A percentile compares a stretch with the other conserved stretches of the same genome.
These are phyloP conservation scores for Fraxinus sp. DNA, from an alignment of 305 asterid species.

Conservation along the genomic window DNA sequence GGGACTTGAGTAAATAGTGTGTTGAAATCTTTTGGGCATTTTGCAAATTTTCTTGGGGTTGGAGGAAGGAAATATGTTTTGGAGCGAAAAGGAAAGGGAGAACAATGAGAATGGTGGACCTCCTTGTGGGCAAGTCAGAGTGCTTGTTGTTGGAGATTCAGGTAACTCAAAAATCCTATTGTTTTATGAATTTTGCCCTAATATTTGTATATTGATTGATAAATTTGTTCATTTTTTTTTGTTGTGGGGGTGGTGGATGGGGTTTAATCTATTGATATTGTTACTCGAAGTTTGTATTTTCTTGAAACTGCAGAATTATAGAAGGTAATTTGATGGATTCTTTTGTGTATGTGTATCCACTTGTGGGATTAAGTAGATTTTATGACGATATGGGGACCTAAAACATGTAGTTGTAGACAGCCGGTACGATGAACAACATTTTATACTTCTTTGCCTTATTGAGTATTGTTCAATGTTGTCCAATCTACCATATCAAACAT, in stretches of 20 bases:
- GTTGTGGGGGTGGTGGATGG: not conserved
- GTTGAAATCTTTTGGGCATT: slow-evolving; percentile 8
- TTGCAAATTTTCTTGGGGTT: not conserved
- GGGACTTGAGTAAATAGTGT: slow-evolving; percentile 20
- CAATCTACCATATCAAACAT: not conserved
- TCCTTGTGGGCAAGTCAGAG: slow-evolving; percentile 91
- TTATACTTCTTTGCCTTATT: not conserved
- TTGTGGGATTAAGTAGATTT: not conserved
- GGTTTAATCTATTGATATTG: not conserved
- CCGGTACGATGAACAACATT: not conserved
- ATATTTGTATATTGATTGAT: not conserved
- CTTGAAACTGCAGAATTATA: not conserved
- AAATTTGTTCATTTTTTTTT: not conserved
- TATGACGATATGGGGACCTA: not conserved
- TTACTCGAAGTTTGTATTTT: not conserved
- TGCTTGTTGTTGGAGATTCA: slow-evolving; percentile 75
- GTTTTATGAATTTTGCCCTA: not conserved
- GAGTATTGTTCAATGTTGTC: not conserved
- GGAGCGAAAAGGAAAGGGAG: not conserved
- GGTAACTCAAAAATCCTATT: slow-evolving; percentile 21
- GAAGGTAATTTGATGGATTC: not conserved
- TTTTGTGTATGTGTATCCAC: not conserved
- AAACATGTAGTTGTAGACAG: not conserved
- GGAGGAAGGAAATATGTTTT: not conserved
- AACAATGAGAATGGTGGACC: slow-evolving; percentile 71